These are phyloP conservation scores for Mychonastes homosphaera DNA, from an alignment of 139 green algal genomes.

Conservation along the genomic window DNA sequence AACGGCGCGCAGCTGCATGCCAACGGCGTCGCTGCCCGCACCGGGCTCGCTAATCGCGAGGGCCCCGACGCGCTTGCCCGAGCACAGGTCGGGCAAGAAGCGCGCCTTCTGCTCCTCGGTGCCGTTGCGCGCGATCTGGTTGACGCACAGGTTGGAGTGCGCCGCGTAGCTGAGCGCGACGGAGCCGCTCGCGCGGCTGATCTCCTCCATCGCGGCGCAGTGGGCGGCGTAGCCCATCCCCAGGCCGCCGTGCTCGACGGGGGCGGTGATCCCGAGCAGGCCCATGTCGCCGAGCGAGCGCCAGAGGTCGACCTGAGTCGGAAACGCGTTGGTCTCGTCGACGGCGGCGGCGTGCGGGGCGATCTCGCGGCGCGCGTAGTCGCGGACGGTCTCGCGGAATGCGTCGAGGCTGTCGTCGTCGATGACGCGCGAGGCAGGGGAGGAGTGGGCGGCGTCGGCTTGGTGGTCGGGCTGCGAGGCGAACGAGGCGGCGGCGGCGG, in stretches of 20 bases:
- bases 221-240: slow-evolving; percentile 73
- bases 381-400: no score
- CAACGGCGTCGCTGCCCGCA: slow-evolving; percentile 76
- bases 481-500: no score
- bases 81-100: slow-evolving; percentile 58
- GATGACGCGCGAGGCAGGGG: no score
- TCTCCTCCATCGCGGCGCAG: slow-evolving; percentile 89
- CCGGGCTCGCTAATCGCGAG: slow-evolving; percentile 81
- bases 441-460: no score
- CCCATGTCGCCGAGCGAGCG: slow-evolving; percentile 70
- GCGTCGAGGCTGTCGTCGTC: no score
- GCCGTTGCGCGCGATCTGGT: slow-evolving; percentile 78
- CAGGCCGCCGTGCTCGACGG: slow-evolving; percentile 71
- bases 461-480: no score
- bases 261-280: slow-evolving; percentile 69
- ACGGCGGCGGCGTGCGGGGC: slow-evolving; percentile 73
- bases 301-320: slow-evolving; percentile 68
- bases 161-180: slow-evolving; percentile 81
- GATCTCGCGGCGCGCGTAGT: slow-evolving; percentile 31
- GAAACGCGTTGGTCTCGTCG: slow-evolving; percentile 69
- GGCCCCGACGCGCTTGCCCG: slow-evolving; percentile 79
- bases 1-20: slow-evolving; percentile 64
- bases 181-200: slow-evolving; percentile 67
- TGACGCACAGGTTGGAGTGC: slow-evolving; percentile 90
- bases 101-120: slow-evolving; percentile 49